Evolutionary conservation across 345 rosid genomes (phyloP), one percentile per base, ranked within the genome.

Genomic region (Clarkia xantiana): DNA sequence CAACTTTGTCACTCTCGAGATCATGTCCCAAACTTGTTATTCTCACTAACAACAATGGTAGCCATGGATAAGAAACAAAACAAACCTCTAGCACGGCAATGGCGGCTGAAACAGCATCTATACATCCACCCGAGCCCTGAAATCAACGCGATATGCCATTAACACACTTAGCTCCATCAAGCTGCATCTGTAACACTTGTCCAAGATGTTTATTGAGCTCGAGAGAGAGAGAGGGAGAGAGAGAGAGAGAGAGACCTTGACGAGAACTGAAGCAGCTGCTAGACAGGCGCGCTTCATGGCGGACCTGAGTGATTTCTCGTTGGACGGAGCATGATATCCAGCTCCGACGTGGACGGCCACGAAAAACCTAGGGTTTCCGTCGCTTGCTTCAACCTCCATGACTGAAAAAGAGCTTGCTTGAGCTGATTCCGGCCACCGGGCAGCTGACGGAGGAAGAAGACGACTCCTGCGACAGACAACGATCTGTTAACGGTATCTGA

Each of bases 291-390:
- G 96, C 62, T 74, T 83, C 81, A 91, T 91, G 64, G 80, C 96
- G 43, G 77, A 78, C 62, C 85, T 71, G 3, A 86, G 76, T 55
- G 83, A 66, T 67, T 80, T 91, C 71, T 91, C 96, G 44, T 74
- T 79, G 7, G 80, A 63, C 47, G 63, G 65, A 25, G 94, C 63
- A 70, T 84, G 98, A 56, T 74, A 81, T 10, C 96, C 98, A 0
- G 98, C 98, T 11, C 98, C 98, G 18, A 86, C 96, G 62, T 86
- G 98, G 44, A 91, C 82, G 0, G 96, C 94, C 52, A 91, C 87
- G 70, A 91, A 86, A 74, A 81, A 91, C 18, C 85, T 78, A 14
- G 78, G 73, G 20, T 55, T 68, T 55, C 58, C 59, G n/a, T 63
- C 75, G 38, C 64, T 67, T 34, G 57, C 65, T 42, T 62, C 73